These are phyloP conservation scores for Rhizopus sp. DNA, from an alignment of 371 early-diverging fungal genomes.

Conservation along the genomic window DNA sequence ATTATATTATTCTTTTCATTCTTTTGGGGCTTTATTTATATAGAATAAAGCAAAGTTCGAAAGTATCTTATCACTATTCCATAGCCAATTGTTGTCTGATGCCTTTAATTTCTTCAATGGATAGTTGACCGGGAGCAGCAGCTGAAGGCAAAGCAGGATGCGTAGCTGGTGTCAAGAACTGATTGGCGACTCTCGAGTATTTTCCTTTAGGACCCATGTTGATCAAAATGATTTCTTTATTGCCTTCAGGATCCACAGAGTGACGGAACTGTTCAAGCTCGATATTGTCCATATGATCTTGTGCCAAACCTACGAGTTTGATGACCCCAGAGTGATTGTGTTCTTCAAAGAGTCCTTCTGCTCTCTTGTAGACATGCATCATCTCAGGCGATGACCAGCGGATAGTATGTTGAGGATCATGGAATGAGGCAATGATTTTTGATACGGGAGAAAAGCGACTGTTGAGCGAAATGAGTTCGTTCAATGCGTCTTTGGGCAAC, in stretches of 20 bases:
- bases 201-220: slow-evolving; percentile 90
- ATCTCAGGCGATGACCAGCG: slow-evolving; percentile 57
- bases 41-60: neutral
- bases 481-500: slow-evolving; percentile 23
- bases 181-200: slow-evolving; percentile 80
- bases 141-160: slow-evolving; percentile 70
- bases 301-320: slow-evolving; percentile 85
- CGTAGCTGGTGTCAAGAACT: slow-evolving; percentile 87
- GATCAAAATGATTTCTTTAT: slow-evolving; percentile 77
- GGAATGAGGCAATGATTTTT: slow-evolving; percentile 81
- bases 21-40: neutral
- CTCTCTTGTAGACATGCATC: slow-evolving; percentile 44
- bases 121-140: slow-evolving; percentile 93
- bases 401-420: slow-evolving; percentile 67
- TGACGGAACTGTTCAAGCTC: slow-evolving; percentile 62
- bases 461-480: slow-evolving; percentile 46
- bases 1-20: neutral
- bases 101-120: slow-evolving; percentile 62
- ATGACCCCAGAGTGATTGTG: slow-evolving; percentile 61
- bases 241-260: slow-evolving; percentile 16
- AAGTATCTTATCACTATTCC: slow-evolving; percentile 1
- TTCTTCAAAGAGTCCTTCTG: slow-evolving; percentile 16
- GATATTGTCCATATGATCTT: slow-evolving; percentile 71
- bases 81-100: slow-evolving; percentile 46
- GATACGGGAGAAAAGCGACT: slow-evolving; percentile 48